Evolutionary conservation across 345 rosid genomes (phyloP).

Genomic region (Euphorbia peplus): DNA sequence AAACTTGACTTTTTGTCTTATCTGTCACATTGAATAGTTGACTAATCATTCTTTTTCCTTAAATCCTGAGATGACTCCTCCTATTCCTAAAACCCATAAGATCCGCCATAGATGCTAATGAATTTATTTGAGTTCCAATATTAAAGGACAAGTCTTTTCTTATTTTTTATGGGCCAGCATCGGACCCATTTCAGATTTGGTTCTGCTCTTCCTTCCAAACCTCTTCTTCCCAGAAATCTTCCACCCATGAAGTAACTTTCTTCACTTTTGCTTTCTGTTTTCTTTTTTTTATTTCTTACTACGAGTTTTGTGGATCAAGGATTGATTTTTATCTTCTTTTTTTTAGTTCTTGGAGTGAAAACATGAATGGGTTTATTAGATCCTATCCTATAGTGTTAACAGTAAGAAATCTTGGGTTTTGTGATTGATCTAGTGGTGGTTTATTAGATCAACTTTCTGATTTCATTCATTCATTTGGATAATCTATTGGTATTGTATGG

Average conservation of each 20-base stretch:
- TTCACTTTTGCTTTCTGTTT: background rate
- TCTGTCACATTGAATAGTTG: background rate
- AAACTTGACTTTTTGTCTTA: background rate
- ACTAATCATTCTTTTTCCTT: background rate
- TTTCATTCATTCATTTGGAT: too few species aligned
- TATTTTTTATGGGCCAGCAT: constrained; percentile 43
- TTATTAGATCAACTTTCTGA: background rate
- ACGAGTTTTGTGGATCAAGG: background rate
- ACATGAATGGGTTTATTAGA: background rate
- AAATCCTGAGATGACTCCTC: background rate
- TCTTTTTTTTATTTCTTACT: too few species aligned
- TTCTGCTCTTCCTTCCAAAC: constrained; percentile 36
- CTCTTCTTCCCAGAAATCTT: constrained; percentile 33
- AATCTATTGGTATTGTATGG: too few species aligned
- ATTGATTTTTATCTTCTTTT: background rate
- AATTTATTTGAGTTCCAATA: constrained; percentile 18
- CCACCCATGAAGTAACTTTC: constrained; percentile 56
- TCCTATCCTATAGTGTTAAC: background rate
- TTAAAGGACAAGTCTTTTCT: background rate
- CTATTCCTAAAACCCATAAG: constrained; percentile 14
- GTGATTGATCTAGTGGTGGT: background rate
- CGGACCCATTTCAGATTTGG: constrained; percentile 29
- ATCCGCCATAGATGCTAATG: constrained; percentile 38
- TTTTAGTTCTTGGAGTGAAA: background rate
- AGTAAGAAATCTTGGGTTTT: background rate